Conservation (phyloP, 1,284 basidiomycete species). For the Marasmius sp. region DNA sequence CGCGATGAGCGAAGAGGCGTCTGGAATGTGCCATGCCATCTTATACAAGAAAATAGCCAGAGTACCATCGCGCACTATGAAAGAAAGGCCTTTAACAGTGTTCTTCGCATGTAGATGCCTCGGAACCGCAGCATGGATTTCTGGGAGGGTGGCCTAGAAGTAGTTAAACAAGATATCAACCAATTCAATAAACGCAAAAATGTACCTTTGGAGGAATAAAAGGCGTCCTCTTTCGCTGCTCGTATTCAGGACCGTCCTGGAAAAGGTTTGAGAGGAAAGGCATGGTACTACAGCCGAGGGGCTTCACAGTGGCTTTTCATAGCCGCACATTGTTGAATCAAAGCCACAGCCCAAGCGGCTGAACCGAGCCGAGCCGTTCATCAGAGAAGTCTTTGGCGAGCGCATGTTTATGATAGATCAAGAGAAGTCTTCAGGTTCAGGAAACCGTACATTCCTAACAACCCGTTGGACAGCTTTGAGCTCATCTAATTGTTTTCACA, state of each 20-base stretch:
- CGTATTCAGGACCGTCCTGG: background rate
- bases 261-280: background rate
- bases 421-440: no score
- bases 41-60: constrained; percentile 8
- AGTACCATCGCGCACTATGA: constrained; percentile 3
- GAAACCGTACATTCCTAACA: no score
- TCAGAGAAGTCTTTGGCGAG: no score
- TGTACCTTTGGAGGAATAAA: background rate
- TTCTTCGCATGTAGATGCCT: constrained; percentile 3
- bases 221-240: background rate
- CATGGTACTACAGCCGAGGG: no score
- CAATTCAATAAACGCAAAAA: background rate
- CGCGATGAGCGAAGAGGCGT: background rate
- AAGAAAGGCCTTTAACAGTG: constrained; percentile 10
- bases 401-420: no score
- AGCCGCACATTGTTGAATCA: no score
- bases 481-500: no score
- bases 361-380: no score
- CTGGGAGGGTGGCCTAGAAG: constrained; percentile 13
- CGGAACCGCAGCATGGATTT: constrained; percentile 6
- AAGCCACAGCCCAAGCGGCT: no score
- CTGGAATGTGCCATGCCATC: constrained; percentile 3
- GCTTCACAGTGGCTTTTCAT: no score
- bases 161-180: constrained; percentile 23
- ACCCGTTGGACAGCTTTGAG: no score